These are phyloP conservation scores for Globisporangium nunn DNA, from an alignment of 352 stramenopile species.

Conservation along the genomic window DNA sequence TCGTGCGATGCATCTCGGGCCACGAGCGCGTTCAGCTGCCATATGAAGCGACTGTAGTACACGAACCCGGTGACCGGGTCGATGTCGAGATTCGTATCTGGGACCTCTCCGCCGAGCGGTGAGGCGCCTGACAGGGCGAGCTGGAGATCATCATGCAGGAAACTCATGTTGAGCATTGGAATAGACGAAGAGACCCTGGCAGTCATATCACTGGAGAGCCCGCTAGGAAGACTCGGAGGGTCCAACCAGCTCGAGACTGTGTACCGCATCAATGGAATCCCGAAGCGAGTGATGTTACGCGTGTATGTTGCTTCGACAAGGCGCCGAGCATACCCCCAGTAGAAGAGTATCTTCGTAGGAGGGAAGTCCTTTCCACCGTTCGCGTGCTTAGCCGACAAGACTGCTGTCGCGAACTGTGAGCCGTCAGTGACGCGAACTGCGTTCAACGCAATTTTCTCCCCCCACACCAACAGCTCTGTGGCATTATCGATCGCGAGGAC, in stretches of 20 bases:
- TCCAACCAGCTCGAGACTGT: constrained; percentile 25
- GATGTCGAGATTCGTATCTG: constrained; percentile 27
- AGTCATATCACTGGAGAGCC: constrained; percentile 8
- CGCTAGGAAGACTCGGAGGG: constrained; percentile 27
- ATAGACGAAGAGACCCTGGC: not conserved
- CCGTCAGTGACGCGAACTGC: constrained; percentile 32
- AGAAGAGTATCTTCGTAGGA: constrained; percentile 39
- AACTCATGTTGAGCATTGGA: constrained; percentile 36
- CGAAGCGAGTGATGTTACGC: constrained; percentile 49
- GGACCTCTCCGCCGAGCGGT: not conserved
- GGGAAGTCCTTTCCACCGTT: constrained; percentile 19
- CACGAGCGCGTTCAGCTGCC: constrained; percentile 34
- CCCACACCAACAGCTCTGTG: constrained; percentile 22
- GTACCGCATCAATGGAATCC: constrained; percentile 43
- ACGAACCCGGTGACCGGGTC: constrained; percentile 40
- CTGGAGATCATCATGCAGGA: constrained; percentile 34
- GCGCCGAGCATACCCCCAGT: constrained; percentile 40
- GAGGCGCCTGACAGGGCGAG: constrained; percentile 14
- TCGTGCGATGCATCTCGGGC: constrained; percentile 7
- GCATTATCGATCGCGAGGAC: constrained; percentile 32
- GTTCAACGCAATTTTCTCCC: constrained; percentile 18
- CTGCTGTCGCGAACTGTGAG: constrained; percentile 47
- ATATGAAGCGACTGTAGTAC: constrained; percentile 39
- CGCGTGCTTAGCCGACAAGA: constrained; percentile 20
- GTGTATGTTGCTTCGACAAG: constrained; percentile 28